Percentiles rank a stretch among this genome's conserved stretches.
phyloP scores from a whole-genome alignment of 2,329 filamentous ascomycete genomes.

The Torrubiella hemipterigena region DNA sequence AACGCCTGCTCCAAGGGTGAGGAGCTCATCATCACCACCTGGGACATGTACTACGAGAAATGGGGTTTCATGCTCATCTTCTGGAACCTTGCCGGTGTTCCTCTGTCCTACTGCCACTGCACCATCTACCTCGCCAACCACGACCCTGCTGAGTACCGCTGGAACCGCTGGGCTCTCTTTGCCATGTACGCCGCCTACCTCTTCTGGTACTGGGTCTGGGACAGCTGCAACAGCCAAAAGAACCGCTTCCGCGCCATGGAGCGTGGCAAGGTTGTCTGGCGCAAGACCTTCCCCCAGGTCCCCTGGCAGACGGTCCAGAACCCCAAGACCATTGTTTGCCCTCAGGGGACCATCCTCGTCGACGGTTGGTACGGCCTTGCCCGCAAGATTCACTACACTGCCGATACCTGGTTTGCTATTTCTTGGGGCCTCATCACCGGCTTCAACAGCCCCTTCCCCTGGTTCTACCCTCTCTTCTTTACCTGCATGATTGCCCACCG shows the following conservation, averaged over 20 bases:
- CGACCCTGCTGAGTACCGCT: constrained; percentile 62
- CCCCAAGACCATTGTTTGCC: constrained; percentile 63
- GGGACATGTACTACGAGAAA: constrained; percentile 97
- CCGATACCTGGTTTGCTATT: constrained; percentile 35
- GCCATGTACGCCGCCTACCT: constrained; percentile 61
- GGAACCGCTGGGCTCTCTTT: constrained; percentile 57
- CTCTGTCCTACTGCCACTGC: constrained; percentile 87
- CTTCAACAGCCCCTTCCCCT: constrained; percentile 64
- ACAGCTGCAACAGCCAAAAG: constrained; percentile 86
- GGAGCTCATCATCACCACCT: constrained; percentile 79
- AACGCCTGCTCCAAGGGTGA: constrained; percentile 89
- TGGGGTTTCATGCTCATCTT: constrained; percentile 97
- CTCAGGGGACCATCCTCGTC: constrained; percentile 62
- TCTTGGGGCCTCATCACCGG: constrained; percentile 40
- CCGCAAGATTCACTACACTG: constrained; percentile 47
- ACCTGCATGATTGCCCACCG: constrained; percentile 70
- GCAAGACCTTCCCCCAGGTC: constrained; percentile 81
- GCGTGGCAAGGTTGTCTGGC: constrained; percentile 55
- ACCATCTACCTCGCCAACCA: constrained; percentile 83
- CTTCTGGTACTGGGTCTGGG: constrained; percentile 84
- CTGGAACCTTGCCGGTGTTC: constrained; percentile 90
- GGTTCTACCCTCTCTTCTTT: constrained; percentile 87
- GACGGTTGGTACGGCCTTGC: constrained; percentile 77
- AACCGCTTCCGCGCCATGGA: constrained; percentile 79
- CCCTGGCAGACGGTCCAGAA: constrained; percentile 77